Percentiles rank a stretch among this genome's conserved stretches.
Conservation (phyloP, 768 basidiomycete genomes). For the Filobasidium wieringae region DNA sequence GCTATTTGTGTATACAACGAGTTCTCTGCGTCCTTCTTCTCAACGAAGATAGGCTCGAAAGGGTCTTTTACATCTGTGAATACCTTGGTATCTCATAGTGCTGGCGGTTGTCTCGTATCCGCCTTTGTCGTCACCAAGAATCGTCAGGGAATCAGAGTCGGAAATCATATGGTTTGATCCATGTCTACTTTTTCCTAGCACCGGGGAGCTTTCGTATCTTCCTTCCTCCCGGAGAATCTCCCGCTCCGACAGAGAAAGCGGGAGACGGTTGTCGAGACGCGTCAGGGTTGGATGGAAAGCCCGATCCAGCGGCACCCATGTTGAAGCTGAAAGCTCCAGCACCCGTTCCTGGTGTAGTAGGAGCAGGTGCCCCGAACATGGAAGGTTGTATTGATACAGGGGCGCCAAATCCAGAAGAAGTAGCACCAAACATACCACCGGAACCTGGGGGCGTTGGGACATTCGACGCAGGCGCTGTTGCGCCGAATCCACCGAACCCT, state of each 20-base stretch:
- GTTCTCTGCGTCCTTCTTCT: too few relatives aligned
- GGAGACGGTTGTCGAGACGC: background rate
- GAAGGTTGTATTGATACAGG: background rate
- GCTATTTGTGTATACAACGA: too few relatives aligned
- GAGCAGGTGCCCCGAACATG: background rate
- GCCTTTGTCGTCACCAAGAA: too few relatives aligned
- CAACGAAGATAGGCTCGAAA: too few relatives aligned
- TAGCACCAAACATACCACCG: background rate
- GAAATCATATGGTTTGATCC: background rate
- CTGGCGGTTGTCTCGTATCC: background rate
- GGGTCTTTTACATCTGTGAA: too few relatives aligned
- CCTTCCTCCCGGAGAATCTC: background rate
- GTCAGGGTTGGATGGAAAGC: background rate
- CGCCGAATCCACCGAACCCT: background rate
- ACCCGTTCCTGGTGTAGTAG: background rate
- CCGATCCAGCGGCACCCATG: background rate
- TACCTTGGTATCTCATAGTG: background rate
- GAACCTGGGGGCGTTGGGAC: too few relatives aligned
- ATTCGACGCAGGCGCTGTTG: background rate
- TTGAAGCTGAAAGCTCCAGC: background rate
- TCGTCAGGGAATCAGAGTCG: too few relatives aligned
- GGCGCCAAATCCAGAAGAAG: background rate
- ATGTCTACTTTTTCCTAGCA: background rate
- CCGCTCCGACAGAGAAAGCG: background rate
- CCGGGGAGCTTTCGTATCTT: background rate